Base-by-base conservation (phyloP, 2,329 filamentous ascomycete genomes). In the Endoconidiophora polonica region DNA sequence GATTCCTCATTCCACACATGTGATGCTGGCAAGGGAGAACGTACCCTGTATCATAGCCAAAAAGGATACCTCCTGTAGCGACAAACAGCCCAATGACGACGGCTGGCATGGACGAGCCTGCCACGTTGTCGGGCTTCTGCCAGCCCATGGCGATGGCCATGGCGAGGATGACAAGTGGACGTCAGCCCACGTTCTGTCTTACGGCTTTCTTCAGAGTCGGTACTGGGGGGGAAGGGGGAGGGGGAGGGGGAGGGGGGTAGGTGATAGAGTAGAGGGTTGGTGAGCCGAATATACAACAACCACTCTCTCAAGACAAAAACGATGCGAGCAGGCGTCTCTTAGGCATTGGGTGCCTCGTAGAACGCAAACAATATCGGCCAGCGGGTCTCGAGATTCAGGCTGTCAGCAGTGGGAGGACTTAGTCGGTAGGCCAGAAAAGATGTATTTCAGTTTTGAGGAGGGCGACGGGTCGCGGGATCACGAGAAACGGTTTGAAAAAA, bases 121-220 rank as follows among this genome's bases (percentile, higher is more conserved):
- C 76, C 63, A 82, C 79, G 71, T 81, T 81, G 66, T 81, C 76
- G 63, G 81, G 81, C 69, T 83, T 84, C 58, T 77, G 78, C 77
- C 77, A 81, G 67, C 75, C 74, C 74, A 78, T 78, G 74, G 74
- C 74, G 63, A 73, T 71, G 61, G 73, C 73, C 74, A 77, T 78
- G 72, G 72, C 69, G 68, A 65, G 65, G 56, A 58, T 62, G 59
- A 58, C 59, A 61, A 62, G 62, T 58, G 56, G 61, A 64, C 67
- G 66, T 75, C 72, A 75, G 69, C 69, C 71, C 52, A 48, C 46
- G 46, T 20, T 49, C 24, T 33, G 40, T 43, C 29, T 46, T 5
- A 16, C 41, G 40, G 42, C 10, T 44, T 37, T 45, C n/a, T 9
- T 4, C 40, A 36, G 18, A n/a, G 42, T n/a, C 33, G 37, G 43